A percentile compares a stretch with the other conserved stretches of the same genome.
Conservation (phyloP, 768 basidiomycete species). For the Boletus edulis region DNA sequence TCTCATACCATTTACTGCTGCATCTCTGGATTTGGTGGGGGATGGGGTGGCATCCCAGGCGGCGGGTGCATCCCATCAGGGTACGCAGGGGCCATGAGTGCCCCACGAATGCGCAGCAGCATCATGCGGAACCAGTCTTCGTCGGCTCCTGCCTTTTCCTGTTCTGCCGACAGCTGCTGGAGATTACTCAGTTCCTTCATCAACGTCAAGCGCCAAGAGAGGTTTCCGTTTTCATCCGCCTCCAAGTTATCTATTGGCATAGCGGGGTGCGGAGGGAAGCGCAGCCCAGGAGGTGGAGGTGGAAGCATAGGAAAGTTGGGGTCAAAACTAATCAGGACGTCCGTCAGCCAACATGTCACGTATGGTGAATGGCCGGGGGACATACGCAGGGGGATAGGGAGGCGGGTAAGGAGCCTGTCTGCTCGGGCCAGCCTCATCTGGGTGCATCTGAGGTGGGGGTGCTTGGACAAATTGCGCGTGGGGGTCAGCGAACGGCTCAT, state of each 20-base stretch:
- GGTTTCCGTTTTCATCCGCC: constrained; percentile 73
- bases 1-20: constrained; percentile 17
- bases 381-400: constrained; percentile 55
- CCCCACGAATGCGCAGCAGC: constrained; percentile 72
- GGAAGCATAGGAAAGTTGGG: constrained; percentile 69
- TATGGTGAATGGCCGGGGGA: background rate
- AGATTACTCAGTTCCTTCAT: constrained; percentile 75
- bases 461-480: constrained; percentile 52
- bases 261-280: constrained; percentile 54
- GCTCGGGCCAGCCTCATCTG: constrained; percentile 61
- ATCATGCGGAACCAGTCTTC: constrained; percentile 88
- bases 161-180: constrained; percentile 73
- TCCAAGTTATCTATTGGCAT: constrained; percentile 72
- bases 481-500: constrained; percentile 56
- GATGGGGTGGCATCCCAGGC: constrained; percentile 36
- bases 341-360: constrained; percentile 1
- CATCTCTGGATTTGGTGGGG: constrained; percentile 34
- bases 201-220: constrained; percentile 80
- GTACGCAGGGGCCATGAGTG: constrained; percentile 54
- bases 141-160: constrained; percentile 78
- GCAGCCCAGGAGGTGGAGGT: constrained; percentile 48
- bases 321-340: constrained; percentile 53
- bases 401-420: constrained; percentile 59
- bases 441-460: constrained; percentile 49
- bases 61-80: constrained; percentile 38